Evolutionary conservation across 495 filamentous ascomycete species (phyloP).

Genomic region (Mycothermus thermophilus): DNA sequence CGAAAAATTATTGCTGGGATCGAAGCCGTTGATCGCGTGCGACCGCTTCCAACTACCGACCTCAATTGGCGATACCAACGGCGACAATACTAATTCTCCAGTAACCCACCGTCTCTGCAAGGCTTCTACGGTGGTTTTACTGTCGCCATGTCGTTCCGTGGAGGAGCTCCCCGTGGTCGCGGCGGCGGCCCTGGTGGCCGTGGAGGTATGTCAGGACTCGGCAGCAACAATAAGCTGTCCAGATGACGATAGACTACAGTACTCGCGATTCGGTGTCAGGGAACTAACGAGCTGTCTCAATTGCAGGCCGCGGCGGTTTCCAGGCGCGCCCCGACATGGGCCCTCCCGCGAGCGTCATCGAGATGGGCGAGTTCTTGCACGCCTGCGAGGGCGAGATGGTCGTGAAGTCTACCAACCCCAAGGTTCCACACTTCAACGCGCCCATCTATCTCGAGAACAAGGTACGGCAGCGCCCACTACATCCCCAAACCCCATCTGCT

Average conservation of each 20-base stretch:
- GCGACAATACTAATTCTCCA: background rate
- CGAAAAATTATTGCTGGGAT: constrained; percentile 11
- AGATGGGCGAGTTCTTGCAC: constrained; percentile 90
- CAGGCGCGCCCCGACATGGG: constrained; percentile 39
- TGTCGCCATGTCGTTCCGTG: constrained; percentile 19
- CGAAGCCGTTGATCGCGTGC: too few relatives aligned
- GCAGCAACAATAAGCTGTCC: too few relatives aligned
- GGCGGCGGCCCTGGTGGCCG: constrained; percentile 14
- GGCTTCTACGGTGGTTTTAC: constrained; percentile 2
- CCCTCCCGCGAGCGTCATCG: constrained; percentile 39
- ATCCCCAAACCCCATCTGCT: background rate
- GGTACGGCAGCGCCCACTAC: constrained; percentile 36
- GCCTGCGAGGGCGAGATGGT: constrained; percentile 93
- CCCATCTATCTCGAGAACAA: constrained; percentile 98
- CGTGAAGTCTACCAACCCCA: constrained; percentile 82
- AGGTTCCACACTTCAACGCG: constrained; percentile 98
- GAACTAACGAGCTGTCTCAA: too few relatives aligned
- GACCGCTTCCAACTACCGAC: too few relatives aligned
- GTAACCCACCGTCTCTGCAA: constrained; percentile 5
- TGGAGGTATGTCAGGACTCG: constrained; percentile 10
- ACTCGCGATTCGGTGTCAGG: too few relatives aligned
- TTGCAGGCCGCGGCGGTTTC: constrained; percentile 41
- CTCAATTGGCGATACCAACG: constrained; percentile 3
- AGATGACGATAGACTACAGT: too few relatives aligned
- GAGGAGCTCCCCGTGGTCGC: constrained; percentile 19